A percentile compares a stretch with the other conserved stretches of the same genome.
These are phyloP conservation scores for Penicillium sp. DNA, from an alignment of 2,329 filamentous ascomycete species.

Conservation along the genomic window DNA sequence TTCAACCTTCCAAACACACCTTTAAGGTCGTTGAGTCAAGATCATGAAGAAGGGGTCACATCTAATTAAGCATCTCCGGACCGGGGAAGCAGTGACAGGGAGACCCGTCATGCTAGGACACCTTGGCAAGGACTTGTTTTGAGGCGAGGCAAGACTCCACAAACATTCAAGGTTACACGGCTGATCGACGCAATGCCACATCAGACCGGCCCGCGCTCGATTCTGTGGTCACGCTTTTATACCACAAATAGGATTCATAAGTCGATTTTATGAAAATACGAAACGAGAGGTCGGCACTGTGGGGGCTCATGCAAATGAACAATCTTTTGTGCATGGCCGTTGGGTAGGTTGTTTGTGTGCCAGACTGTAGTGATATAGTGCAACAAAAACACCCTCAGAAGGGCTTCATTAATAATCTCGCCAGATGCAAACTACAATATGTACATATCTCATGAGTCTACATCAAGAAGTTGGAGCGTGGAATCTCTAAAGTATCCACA, in stretches of 20 bases:
- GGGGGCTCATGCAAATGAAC: neutral
- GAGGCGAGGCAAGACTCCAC: neutral
- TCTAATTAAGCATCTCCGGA: neutral
- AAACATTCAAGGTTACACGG: neutral
- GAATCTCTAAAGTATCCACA: no score
- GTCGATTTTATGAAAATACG: neutral
- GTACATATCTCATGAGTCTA: neutral
- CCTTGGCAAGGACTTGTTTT: neutral
- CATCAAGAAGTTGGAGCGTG: neutral
- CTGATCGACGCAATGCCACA: neutral
- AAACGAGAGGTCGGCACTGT: neutral
- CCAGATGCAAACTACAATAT: neutral
- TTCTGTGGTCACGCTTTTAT: neutral
- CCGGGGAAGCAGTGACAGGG: neutral
- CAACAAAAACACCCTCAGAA: no score
- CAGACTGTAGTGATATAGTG: no score
- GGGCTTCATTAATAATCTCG: neutral
- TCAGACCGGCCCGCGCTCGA: neutral
- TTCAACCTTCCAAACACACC: no score
- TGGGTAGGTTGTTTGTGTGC: no score
- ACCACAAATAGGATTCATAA: neutral
- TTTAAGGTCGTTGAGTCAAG: no score
- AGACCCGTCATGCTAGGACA: neutral
- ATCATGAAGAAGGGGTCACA: neutral
- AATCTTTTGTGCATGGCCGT: neutral